Evolutionary conservation across 139 green algal genomes (phyloP).

Genomic region (Haematococcus lacustris): DNA sequence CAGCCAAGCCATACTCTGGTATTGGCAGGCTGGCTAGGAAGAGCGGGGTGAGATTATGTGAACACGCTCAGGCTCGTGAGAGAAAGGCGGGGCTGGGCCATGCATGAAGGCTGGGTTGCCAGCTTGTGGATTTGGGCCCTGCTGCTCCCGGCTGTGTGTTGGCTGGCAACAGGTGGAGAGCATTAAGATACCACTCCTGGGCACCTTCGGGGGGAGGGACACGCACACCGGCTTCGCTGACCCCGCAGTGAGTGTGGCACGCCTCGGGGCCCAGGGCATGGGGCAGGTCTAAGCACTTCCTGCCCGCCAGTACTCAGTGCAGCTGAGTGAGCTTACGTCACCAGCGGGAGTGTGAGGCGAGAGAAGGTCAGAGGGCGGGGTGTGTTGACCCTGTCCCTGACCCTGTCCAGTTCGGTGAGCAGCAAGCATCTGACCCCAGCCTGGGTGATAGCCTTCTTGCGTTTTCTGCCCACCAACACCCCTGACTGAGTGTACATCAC

Average conservation of each 20-base stretch:
- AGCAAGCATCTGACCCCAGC: neutral
- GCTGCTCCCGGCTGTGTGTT: neutral
- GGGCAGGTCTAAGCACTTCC: neutral
- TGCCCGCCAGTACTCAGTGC: neutral
- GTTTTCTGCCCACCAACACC: too few species aligned
- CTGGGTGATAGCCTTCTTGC: too few species aligned
- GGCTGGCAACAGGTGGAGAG: neutral
- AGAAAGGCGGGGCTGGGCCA: neutral
- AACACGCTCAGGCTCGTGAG: neutral
- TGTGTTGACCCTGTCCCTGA: neutral
- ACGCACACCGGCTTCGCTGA: neutral
- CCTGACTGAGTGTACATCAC: too few species aligned
- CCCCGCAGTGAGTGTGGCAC: neutral
- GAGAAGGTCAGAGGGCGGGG: too few species aligned
- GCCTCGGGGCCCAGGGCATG: neutral
- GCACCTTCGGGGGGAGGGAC: neutral
- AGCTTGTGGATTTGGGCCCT: neutral
- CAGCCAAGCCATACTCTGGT: neutral
- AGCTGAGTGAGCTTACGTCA: neutral
- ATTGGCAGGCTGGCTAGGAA: neutral
- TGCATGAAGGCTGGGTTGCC: neutral
- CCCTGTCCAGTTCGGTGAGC: neutral
- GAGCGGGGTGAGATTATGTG: too few species aligned
- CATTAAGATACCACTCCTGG: constrained; percentile 2
- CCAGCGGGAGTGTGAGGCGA: neutral